These are phyloP conservation scores for Cutaneotrichosporon curvatum DNA, from an alignment of 1,284 basidiomycete species.

Conservation along the genomic window DNA sequence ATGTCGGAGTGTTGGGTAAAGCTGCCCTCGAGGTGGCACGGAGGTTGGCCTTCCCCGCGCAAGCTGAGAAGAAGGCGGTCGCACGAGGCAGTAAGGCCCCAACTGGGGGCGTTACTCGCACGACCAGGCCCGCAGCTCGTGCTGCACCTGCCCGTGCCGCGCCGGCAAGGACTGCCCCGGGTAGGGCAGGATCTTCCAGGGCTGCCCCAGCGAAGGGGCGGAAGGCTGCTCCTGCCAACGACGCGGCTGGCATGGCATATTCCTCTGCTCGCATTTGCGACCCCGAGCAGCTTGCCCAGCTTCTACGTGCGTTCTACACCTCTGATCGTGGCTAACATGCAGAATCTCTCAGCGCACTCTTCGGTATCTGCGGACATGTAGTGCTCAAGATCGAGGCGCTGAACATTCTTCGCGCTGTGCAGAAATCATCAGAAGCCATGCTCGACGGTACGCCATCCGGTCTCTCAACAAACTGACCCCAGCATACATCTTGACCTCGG, in stretches of 20 bases:
- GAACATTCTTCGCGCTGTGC: conserved; percentile 52
- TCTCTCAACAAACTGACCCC: neutral
- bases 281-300: conserved; percentile 49
- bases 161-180: no score
- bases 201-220: no score
- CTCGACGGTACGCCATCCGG: conserved; percentile 20
- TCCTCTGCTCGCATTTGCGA: conserved; percentile 45
- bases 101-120: no score
- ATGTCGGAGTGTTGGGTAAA: conserved; percentile 14
- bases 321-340: neutral
- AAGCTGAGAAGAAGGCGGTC: no score
- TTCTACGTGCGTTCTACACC: conserved; percentile 24
- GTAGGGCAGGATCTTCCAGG: no score
- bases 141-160: no score
- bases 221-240: no score
- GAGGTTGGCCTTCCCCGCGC: conserved; percentile 20
- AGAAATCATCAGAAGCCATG: conserved; percentile 51
- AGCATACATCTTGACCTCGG: conserved; percentile 62
- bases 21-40: conserved; percentile 22
- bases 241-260: neutral
- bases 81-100: no score
- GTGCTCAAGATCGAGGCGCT: conserved; percentile 49
- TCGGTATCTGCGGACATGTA: conserved; percentile 57
- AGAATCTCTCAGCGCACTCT: conserved; percentile 60
- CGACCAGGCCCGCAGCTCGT: no score